Evolutionary conservation across 345 rosid genomes (phyloP).

Genomic region (Aquilaria yunnanensis): DNA sequence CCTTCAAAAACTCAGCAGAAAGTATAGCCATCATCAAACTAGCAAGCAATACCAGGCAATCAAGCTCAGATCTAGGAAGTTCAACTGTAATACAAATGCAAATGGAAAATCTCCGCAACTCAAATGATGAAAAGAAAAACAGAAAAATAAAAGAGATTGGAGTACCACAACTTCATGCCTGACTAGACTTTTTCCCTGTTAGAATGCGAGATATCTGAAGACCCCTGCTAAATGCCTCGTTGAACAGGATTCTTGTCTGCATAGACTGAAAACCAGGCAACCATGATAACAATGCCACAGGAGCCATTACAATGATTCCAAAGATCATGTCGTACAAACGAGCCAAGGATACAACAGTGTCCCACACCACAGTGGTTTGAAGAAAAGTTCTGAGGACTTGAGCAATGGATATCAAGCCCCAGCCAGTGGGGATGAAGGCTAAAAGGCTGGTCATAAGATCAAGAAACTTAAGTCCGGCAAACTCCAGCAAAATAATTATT

Average conservation of each 20-base stretch:
- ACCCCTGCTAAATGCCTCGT: slow-evolving; percentile 89
- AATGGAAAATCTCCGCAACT: too few relatives aligned
- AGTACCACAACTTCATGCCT: slow-evolving; percentile 19
- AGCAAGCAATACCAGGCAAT: too few relatives aligned
- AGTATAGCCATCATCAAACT: too few relatives aligned
- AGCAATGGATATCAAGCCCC: slow-evolving; percentile 80
- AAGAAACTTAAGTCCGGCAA: slow-evolving; percentile 35
- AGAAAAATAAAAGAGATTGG: not conserved
- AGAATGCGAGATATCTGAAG: slow-evolving; percentile 77
- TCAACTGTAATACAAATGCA: too few relatives aligned
- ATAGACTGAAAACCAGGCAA: slow-evolving; percentile 84
- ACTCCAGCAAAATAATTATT: slow-evolving; percentile 41
- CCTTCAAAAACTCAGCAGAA: too few relatives aligned
- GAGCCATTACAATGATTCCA: slow-evolving; percentile 71
- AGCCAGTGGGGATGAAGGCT: slow-evolving; percentile 83
- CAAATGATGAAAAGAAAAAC: too few relatives aligned
- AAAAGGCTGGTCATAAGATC: slow-evolving; percentile 70
- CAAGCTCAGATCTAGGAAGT: too few relatives aligned
- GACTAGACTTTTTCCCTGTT: slow-evolving; percentile 55
- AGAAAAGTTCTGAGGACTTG: slow-evolving; percentile 46
- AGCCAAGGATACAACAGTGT: slow-evolving; percentile 71
- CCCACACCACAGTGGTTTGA: slow-evolving; percentile 52
- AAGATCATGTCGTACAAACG: slow-evolving; percentile 74
- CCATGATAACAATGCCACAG: slow-evolving; percentile 81
- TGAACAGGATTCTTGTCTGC: slow-evolving; percentile 89